A percentile compares a stretch with the other conserved stretches of the same genome.
Conservation (phyloP, 257 asterid genomes). For the Scutellaria barbata region DNA sequence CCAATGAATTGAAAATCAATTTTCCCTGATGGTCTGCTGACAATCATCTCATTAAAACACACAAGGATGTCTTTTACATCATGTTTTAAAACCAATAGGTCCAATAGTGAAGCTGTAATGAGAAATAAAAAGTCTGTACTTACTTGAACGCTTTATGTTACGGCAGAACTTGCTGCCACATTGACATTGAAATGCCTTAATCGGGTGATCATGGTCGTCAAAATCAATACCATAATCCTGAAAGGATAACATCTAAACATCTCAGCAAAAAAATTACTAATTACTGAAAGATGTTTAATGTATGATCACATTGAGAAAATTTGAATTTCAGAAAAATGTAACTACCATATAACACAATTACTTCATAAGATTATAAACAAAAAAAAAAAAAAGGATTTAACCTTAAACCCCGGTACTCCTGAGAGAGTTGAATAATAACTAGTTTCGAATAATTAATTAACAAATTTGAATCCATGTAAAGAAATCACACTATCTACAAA, state of each 20-base stretch:
- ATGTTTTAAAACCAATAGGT: too few relatives aligned
- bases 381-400: neutral
- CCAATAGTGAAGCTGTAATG: too few relatives aligned
- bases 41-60: too few relatives aligned
- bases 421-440: neutral
- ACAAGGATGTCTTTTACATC: too few relatives aligned
- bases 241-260: slow-evolving; percentile 33
- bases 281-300: neutral
- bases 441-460: neutral
- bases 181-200: slow-evolving; percentile 74
- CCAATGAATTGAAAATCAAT: slow-evolving; percentile 4
- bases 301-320: slow-evolving; percentile 10
- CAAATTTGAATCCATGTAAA: neutral
- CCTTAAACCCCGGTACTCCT: neutral
- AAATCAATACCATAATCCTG: slow-evolving; percentile 97
- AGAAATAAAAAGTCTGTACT: slow-evolving; percentile 34
- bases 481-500: neutral
- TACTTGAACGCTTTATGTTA: slow-evolving; percentile 76
- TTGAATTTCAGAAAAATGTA: slow-evolving; percentile 1
- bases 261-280: slow-evolving; percentile 15
- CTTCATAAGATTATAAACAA: neutral
- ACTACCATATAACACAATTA: neutral
- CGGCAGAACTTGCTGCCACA: slow-evolving; percentile 92
- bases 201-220: slow-evolving; percentile 85
- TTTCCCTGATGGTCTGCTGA: neutral